Base-by-base conservation (phyloP, 2,329 filamentous ascomycete species). In the Penicillium italicum region DNA sequence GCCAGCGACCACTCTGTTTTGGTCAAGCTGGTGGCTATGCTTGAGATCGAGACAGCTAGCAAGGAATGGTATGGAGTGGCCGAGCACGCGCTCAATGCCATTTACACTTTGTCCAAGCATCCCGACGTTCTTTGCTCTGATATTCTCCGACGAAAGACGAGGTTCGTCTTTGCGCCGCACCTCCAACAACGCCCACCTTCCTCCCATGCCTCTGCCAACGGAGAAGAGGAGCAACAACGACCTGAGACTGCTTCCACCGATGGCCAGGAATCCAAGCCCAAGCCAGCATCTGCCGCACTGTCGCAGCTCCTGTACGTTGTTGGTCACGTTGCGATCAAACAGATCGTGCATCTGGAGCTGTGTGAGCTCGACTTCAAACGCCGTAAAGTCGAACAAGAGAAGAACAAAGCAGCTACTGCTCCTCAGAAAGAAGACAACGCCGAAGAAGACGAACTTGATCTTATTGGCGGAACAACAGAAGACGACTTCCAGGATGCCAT, bases 351-450 rank as follows among this genome's bases (percentile, higher is more conserved):
- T 71, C 83, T 99, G 11, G 94, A 99, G 67, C 81, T 97, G n/a
- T 96, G 92, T 71, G 94, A 99, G 70, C 85, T 94, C 47, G 94
- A 99, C 73, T 99, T 99, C 75, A 99, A 99, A 79, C 89, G 93
- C 51, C 85, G 93, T 62, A 99, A 99, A 79, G 71, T 71, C 8
- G 77, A 77, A 72, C 71, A 76, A 66, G 70, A 79, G 71, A 76
- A 80, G 72, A 77, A 73, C 47, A 78, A 79, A 65, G 72, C 63
- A 36, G 73, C 74, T 49, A 66, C 74, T 60, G 76, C 75, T 33
- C 69, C 73, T 5, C 74, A 79, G 56, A 76, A 78, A 53, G 75
- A 79, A 53, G 80, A 82, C 57, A 80, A 80, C 64, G 80, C 84
- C 62, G 89, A 91, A 50, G 85, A 86, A 41, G 91, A 97, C 66